Evolutionary conservation across 352 stramenopile species (phyloP).

Genomic region (Thraustochytrium sp.): DNA sequence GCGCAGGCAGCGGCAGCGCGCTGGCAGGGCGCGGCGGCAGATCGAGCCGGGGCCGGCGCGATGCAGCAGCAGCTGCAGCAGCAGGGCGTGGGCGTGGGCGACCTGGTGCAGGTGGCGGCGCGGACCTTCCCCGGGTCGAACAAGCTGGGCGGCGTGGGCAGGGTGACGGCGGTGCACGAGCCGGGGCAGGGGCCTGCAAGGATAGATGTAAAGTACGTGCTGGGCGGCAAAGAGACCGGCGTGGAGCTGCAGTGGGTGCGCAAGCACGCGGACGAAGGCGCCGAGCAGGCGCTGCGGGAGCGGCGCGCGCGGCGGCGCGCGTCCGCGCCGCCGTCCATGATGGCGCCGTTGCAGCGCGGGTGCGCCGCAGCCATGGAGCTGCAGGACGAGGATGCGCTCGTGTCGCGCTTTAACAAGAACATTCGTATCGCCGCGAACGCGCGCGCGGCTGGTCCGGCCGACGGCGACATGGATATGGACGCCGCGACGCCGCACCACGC

Average conservation of each 20-base stretch:
- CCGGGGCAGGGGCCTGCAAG: too few relatives aligned
- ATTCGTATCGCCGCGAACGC: not conserved
- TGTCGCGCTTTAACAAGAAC: not conserved
- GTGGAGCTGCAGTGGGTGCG: not conserved
- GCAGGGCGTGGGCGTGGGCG: constrained; percentile 2
- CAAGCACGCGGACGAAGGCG: not conserved
- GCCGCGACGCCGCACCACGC: not conserved
- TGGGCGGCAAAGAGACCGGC: not conserved
- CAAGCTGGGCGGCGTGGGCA: constrained; percentile 19
- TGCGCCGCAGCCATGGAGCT: not conserved
- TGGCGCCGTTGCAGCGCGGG: not conserved
- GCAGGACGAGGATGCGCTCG: not conserved
- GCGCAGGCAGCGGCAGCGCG: too few relatives aligned
- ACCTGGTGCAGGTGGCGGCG: constrained; percentile 3
- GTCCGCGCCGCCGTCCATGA: not conserved
- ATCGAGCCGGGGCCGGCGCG: too few relatives aligned
- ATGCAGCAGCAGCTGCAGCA: too few relatives aligned
- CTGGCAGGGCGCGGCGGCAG: too few relatives aligned
- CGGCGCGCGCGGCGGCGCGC: not conserved
- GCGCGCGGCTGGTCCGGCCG: not conserved
- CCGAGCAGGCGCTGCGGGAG: not conserved
- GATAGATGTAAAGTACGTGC: constrained; percentile 14
- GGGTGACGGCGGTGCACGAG: not conserved
- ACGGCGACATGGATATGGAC: not conserved
- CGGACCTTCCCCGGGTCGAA: constrained; percentile 21